A percentile compares a stretch with the other conserved stretches of the same genome.
These are phyloP conservation scores for Ophiocordyceps camponoti-leonardi DNA, from an alignment of 2,329 filamentous ascomycete species.

Conservation along the genomic window DNA sequence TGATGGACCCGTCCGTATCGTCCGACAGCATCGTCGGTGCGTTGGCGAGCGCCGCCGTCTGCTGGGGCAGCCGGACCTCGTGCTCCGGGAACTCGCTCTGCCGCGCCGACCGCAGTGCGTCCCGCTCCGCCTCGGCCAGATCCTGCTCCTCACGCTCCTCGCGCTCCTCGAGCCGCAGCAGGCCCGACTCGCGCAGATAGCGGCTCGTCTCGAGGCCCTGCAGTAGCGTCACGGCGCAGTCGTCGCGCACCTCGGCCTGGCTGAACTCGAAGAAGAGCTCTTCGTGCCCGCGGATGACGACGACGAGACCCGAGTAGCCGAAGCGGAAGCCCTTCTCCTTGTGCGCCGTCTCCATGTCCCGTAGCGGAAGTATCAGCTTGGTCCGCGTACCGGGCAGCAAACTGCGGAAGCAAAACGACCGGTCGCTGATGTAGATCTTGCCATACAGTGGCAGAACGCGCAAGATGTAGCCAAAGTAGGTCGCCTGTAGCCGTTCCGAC, in stretches of 20 bases:
- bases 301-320: conserved; percentile 74
- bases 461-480: conserved; percentile 85
- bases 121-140: conserved; percentile 62
- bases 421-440: conserved; percentile 86
- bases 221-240: conserved; percentile 70
- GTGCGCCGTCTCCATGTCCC: conserved; percentile 80
- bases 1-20: conserved; percentile 69
- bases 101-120: conserved; percentile 62
- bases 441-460: conserved; percentile 83
- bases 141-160: conserved; percentile 57
- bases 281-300: conserved; percentile 88
- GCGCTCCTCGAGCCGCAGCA: conserved; percentile 50
- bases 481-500: conserved; percentile 68
- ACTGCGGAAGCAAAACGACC: conserved; percentile 83
- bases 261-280: conserved; percentile 94
- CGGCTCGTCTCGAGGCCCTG: conserved; percentile 57
- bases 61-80: conserved; percentile 30
- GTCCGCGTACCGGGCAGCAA: conserved; percentile 77
- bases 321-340: conserved; percentile 93
- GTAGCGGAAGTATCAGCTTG: conserved; percentile 79
- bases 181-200: conserved; percentile 51
- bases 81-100: conserved; percentile 32
- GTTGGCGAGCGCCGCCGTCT: conserved; percentile 29
- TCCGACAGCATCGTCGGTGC: conserved; percentile 73
- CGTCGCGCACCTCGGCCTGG: conserved; percentile 61